Evolutionary conservation across 805 yeast genomes (phyloP).

Genomic region (Sungouiozyma intestinalis): DNA sequence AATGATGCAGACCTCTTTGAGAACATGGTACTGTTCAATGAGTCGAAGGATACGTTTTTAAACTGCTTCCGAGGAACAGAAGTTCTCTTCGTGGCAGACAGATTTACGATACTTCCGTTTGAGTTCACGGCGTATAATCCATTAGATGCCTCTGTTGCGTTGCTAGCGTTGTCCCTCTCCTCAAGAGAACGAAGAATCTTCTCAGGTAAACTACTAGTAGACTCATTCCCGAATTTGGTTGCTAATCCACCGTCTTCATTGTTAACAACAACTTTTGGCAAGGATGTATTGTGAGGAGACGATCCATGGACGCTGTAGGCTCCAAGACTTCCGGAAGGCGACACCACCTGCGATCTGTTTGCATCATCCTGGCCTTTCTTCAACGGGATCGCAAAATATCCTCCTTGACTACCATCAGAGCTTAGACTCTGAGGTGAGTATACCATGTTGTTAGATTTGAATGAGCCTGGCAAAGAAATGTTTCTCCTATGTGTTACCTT

Average conservation of each 20-base stretch:
- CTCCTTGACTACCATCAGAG: conserved; percentile 24
- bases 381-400: conserved; percentile 29
- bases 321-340: conserved; percentile 14
- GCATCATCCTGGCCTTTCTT: conserved; percentile 9
- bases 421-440: conserved; percentile 19
- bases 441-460: conserved; percentile 8
- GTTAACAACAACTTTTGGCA: conserved; percentile 3
- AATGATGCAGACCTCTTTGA: conserved; percentile 22
- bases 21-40: conserved; percentile 27
- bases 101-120: conserved; percentile 18
- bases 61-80: conserved; percentile 26
- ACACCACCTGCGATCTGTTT: conserved; percentile 5
- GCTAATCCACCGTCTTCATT: not conserved
- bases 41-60: conserved; percentile 27
- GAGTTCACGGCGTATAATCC: not conserved
- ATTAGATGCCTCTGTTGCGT: conserved; percentile 1
- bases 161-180: conserved; percentile 1
- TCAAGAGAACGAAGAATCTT: conserved; percentile 6
- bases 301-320: not conserved
- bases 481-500: conserved; percentile 15
- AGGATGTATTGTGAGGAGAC: not conserved
- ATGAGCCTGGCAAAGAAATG: conserved; percentile 12
- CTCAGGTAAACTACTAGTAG: conserved; percentile 2
- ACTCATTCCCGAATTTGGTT: not conserved
- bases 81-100: conserved; percentile 12